Conservation (phyloP, 2,329 filamentous ascomycete species). For the Pseudopyrenochaeta lycopersici region DNA sequence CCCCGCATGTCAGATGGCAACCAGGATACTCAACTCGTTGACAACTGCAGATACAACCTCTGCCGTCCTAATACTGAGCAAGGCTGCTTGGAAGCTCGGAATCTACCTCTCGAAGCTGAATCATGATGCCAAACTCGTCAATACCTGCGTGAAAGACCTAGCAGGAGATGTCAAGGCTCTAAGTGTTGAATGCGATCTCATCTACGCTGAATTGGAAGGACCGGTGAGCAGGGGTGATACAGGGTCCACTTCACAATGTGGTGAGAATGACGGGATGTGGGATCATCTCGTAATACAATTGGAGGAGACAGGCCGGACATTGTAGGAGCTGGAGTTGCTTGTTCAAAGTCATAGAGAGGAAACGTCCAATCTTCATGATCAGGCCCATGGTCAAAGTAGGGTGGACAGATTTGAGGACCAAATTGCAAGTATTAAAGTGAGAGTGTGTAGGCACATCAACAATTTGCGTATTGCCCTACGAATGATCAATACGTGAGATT, state of each 20-base stretch:
- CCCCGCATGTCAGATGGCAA: neutral
- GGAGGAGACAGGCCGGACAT: constrained; percentile 18
- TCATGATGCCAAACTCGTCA: constrained; percentile 10
- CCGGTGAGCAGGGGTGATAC: constrained; percentile 5
- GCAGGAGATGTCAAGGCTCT: constrained; percentile 25
- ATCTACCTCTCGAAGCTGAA: constrained; percentile 23
- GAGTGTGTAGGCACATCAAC: constrained; percentile 21
- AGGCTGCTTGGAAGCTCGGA: constrained; percentile 25
- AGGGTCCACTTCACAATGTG: constrained; percentile 4
- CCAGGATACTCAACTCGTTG: constrained; percentile 10
- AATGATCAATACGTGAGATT: constrained; percentile 26
- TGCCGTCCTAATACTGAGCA: constrained; percentile 21
- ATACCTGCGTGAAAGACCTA: constrained; percentile 16
- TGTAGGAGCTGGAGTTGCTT: constrained; percentile 22
- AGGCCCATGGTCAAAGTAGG: constrained; percentile 14
- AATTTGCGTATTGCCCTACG: constrained; percentile 20
- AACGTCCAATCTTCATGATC: constrained; percentile 1
- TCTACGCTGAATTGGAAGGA: constrained; percentile 25
- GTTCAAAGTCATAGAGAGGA: constrained; percentile 9
- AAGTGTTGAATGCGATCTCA: constrained; percentile 27
- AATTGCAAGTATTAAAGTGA: neutral
- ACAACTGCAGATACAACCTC: constrained; percentile 14
- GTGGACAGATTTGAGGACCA: constrained; percentile 2
- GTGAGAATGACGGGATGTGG: constrained; percentile 21
- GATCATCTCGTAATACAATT: constrained; percentile 19